Evolutionary conservation across 78 protist species (phyloP).

Genomic region (Emiliania huxleyi): DNA sequence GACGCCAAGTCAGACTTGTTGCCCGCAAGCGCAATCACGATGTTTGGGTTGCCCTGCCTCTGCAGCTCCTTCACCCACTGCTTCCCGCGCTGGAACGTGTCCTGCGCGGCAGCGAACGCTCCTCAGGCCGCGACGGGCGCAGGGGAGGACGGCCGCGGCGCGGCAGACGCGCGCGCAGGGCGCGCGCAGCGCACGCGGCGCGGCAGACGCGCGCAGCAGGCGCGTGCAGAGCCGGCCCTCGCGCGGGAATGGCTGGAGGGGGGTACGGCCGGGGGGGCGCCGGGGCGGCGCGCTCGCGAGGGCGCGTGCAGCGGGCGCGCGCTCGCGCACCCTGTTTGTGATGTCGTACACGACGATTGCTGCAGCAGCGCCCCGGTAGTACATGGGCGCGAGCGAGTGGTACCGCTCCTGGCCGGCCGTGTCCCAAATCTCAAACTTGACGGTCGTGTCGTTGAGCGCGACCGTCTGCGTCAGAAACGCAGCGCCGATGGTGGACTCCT

Average conservation of each 20-base stretch:
- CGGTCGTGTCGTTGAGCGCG: conserved; percentile 83
- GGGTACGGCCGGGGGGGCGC: no score
- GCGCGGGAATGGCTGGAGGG: no score
- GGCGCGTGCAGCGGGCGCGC: neutral
- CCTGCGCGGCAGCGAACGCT: conserved; percentile 24
- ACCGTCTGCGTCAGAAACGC: conserved; percentile 95
- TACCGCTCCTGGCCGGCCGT: conserved; percentile 82
- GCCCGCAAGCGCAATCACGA: conserved; percentile 94
- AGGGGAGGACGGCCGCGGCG: no score
- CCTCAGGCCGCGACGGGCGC: no score
- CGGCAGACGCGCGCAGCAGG: no score
- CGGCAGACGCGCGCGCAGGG: no score
- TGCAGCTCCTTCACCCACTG: conserved; percentile 95
- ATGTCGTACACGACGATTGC: conserved; percentile 93
- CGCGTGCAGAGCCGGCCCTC: no score
- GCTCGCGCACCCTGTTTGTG: conserved; percentile 51
- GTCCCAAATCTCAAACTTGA: conserved; percentile 96
- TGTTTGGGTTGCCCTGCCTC: conserved; percentile 90
- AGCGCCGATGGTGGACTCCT: conserved; percentile 96
- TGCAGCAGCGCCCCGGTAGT: conserved; percentile 93
- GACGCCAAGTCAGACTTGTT: conserved; percentile 93
- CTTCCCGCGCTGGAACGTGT: conserved; percentile 83
- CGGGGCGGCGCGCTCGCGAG: no score
- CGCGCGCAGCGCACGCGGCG: no score
- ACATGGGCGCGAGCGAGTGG: conserved; percentile 94